Conservation (phyloP, 176 grass and related monocot genomes). For the Oropetium thomaeum region DNA sequence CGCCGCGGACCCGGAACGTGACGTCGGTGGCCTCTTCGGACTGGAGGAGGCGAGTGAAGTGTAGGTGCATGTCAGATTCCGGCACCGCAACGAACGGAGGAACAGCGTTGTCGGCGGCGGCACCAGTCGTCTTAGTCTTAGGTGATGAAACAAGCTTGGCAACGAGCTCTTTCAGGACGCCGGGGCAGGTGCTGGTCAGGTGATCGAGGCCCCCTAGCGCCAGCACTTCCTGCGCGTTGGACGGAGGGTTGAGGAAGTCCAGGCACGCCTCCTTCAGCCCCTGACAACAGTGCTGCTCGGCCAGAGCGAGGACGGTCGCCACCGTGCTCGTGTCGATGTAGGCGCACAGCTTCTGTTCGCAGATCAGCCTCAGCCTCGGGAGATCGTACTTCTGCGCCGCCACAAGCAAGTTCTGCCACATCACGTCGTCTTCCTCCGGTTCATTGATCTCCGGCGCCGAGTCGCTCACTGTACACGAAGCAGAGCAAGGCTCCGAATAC, state of each 20-base stretch:
- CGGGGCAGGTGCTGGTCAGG: slow-evolving; percentile 27
- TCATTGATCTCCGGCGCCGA: not conserved
- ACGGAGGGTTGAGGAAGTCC: not conserved
- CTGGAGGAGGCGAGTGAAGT: not conserved
- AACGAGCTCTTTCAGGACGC: not conserved
- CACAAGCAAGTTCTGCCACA: not conserved
- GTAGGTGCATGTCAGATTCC: not conserved
- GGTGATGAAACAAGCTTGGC: not conserved
- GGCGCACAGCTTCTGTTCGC: not conserved
- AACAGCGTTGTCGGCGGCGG: no score
- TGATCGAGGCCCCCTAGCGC: slow-evolving; percentile 7
- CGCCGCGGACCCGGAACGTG: not conserved
- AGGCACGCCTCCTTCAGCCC: not conserved
- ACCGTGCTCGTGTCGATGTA: slow-evolving; percentile 9
- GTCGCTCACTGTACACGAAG: not conserved
- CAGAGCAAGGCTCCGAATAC: not conserved
- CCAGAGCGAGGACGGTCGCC: slow-evolving; percentile 2
- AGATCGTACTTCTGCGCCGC: slow-evolving; percentile 28
- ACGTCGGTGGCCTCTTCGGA: not conserved
- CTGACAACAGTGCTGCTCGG: not conserved
- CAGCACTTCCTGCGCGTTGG: not conserved
- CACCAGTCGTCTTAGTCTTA: no score
- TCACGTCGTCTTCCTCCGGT: not conserved
- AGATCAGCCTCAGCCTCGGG: not conserved
- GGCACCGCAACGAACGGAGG: not conserved